Base-by-base conservation (phyloP, 2,329 filamentous ascomycete genomes). In the Verticillium nonalfalfae region DNA sequence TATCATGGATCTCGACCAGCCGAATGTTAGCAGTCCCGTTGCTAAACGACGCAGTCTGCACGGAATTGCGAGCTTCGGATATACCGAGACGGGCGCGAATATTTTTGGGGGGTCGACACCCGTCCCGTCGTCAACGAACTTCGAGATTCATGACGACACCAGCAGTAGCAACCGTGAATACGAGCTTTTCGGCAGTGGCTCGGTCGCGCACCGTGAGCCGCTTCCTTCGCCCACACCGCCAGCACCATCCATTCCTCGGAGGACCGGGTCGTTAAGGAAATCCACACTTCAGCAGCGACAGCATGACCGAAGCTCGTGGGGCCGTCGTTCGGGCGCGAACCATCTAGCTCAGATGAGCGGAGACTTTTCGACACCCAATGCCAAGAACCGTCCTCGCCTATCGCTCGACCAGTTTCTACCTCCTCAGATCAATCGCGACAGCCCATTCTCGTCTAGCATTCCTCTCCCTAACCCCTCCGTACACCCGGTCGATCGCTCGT, bases 1-100 rank as follows among this genome's bases (percentile, higher is more conserved):
- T 54, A 89, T 89, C 59, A 94, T 96, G 90, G 92, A 91, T 69
- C 78, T 96, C 57, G 93, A 96, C 69, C 89, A 91, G 65, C 82
- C 87, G 34, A 89, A 84, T 68, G 81, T 90, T 61, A 90, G 90
- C 67, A 97, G 91, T 70, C 94, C 95, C 0, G 90, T 94, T 63
- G 91, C 93, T 56, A 97, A 97, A 79, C 85, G 95, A 66, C 87
- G 95, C 69, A 97, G 93, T 75, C 76, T 96, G 68, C 91, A 97
- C 72, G 89, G 89, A 58, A 84, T 87, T 54, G 81, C 88, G n/a
- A 85, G 78, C 67, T 79, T 88, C 64, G 81, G 81, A 56, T 73
- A 79, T 33, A 50, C 67, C 60, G 56, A 83, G 87, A 13, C 73
- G 76, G 61, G 82, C 83, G 26, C 54, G 13, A 56, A 56, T 31